A percentile compares a stretch with the other conserved stretches of the same genome.
Evolutionary conservation across 83 land plant genomes (phyloP).

Genomic region (Picea mariana): DNA sequence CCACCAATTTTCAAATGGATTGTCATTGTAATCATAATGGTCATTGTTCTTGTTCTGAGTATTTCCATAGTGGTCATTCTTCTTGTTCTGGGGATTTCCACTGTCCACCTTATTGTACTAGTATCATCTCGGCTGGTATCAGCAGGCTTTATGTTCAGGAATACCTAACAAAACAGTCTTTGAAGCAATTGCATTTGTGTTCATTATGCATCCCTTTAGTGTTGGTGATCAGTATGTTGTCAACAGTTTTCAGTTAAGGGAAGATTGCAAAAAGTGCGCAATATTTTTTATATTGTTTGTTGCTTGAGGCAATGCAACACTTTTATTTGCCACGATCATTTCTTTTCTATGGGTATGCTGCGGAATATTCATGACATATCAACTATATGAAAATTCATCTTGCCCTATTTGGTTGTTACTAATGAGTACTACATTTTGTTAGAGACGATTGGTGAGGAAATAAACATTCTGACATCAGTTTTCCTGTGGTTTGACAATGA

Average conservation of each 20-base stretch:
- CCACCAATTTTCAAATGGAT: conserved; percentile 36
- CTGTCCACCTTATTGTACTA: conserved; percentile 54
- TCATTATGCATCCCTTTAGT: conserved; percentile 74
- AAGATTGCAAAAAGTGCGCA: conserved; percentile 32
- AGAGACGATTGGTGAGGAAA: conserved; percentile 53
- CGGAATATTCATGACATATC: too few species aligned
- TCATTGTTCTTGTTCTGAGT: conserved; percentile 29
- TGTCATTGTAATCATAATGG: conserved; percentile 30
- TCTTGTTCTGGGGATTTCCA: conserved; percentile 53
- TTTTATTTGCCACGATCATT: not conserved
- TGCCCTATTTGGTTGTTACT: too few species aligned
- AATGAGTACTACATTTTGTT: not conserved
- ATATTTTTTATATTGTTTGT: too few species aligned
- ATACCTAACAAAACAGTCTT: conserved; percentile 63
- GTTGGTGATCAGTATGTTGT: conserved; percentile 67
- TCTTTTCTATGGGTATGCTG: not conserved
- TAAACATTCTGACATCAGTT: conserved; percentile 53
- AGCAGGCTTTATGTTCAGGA: conserved; percentile 61
- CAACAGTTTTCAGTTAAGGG: conserved; percentile 51
- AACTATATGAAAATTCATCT: too few species aligned
- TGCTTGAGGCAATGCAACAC: too few species aligned
- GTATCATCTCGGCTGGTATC: conserved; percentile 55
- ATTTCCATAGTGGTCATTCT: conserved; percentile 40
- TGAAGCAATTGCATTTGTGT: conserved; percentile 72
- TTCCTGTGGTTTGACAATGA: conserved; percentile 54